Evolutionary conservation across 2,329 filamentous ascomycete genomes (phyloP).

Genomic region (Aspergillus brasiliensis): DNA sequence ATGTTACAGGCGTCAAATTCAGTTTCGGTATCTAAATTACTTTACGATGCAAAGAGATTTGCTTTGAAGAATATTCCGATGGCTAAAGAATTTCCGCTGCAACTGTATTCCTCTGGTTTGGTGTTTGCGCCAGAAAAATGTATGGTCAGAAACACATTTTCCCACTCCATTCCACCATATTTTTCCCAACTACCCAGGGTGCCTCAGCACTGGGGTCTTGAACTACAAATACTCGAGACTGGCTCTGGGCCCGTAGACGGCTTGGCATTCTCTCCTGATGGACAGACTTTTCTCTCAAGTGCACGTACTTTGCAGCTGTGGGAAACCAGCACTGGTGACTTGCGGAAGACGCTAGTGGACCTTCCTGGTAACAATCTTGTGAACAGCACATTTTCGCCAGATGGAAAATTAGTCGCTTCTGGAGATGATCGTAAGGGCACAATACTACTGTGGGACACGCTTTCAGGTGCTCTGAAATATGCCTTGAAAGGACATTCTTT

Average conservation of each 20-base stretch:
- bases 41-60: conserved; percentile 35
- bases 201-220: conserved; percentile 9
- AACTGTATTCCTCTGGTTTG: conserved; percentile 37
- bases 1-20: no score
- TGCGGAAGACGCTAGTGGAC: not conserved
- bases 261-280: not conserved
- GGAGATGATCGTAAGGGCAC: no score
- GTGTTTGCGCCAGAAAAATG: conserved; percentile 32
- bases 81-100: conserved; percentile 34
- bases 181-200: not conserved
- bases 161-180: not conserved
- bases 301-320: not conserved
- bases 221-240: not conserved
- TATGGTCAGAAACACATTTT: conserved; percentile 26
- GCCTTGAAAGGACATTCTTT: accelerated
- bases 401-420: not conserved
- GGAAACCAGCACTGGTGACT: not conserved
- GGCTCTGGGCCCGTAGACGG: not conserved
- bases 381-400: not conserved
- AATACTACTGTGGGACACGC: not conserved
- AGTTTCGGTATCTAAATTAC: conserved; percentile 17
- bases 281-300: not conserved
- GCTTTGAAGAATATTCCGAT: conserved; percentile 30
- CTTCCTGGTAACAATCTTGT: not conserved
- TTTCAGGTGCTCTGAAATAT: not conserved